Evolutionary conservation across 2,329 filamentous ascomycete species (phyloP), one percentile per base, ranked within the genome.

Genomic region (Aspergillus pseudonomiae): DNA sequence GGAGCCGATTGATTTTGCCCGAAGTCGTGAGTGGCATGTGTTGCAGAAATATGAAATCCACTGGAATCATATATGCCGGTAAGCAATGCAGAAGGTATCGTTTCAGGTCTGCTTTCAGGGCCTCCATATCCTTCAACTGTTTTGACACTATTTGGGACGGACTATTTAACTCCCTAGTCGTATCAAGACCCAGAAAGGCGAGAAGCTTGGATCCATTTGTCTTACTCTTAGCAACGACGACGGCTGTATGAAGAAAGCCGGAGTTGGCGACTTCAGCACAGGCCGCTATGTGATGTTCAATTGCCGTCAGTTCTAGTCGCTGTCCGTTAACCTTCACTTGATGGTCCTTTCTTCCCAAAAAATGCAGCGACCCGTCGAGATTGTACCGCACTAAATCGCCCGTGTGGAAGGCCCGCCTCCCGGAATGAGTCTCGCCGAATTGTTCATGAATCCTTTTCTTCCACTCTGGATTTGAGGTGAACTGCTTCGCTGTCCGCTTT

Each of bases 301-400:
- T 59, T 34, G 62, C 60, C 1, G 57, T 60, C 6, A 65, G 28
- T 30, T 65, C 57, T 1, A 65, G 48, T 4, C 63, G 60, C 39
- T 65, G 63, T 4, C 63, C 63, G 11, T 54, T 57, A 12, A 65
- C n/a, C 19, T 62, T 61, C 10, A 65, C 60, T 24, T 63, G 63
- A 6, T 50, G 34, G 39, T 65, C 63, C n/a, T 57, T 62, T 5
- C 63, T 50, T 5, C 59, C 55, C 16, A 59, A 19, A 26, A 58
- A 61, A 6, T 54, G 45, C 2, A 63, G 30, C 9, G 52, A 45
- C 4, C 59, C 59, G 19, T 61, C 57, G 1, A 16, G 24, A 5
- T 24, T 14, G 21, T 64, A 57, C 3, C 56, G 59, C 9, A 59
- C 62, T 1, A 64, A 30, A 50, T 64, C 62, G 9, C 62, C 62